Percentiles rank a stretch among this genome's conserved stretches.
These are phyloP conservation scores for Colletotrichum sp. DNA, from an alignment of 2,329 filamentous ascomycete genomes.

Conservation along the genomic window DNA sequence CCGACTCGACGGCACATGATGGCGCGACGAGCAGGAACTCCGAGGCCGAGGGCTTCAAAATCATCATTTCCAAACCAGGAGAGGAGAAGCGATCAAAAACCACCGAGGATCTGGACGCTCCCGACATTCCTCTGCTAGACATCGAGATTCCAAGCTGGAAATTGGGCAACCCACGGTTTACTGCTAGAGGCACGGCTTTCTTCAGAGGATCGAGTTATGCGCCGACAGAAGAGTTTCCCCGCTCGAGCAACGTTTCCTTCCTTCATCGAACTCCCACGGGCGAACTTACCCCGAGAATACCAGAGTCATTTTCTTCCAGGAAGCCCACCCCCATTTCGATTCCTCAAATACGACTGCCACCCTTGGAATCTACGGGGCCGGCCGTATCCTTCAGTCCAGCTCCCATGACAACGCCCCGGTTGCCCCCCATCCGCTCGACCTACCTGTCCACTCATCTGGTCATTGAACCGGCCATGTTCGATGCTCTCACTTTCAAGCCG, in stretches of 20 bases:
- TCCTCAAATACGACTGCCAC: conserved; percentile 37
- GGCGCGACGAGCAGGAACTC: conserved; percentile 54
- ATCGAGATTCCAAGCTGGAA: conserved; percentile 85
- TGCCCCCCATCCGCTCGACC: conserved; percentile 47
- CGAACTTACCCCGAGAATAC: conserved; percentile 31
- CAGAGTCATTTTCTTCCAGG: conserved; percentile 33
- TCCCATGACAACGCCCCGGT: conserved; percentile 37
- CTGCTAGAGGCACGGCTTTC: conserved; percentile 74
- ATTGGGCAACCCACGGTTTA: conserved; percentile 83
- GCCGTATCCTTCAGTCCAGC: conserved; percentile 1
- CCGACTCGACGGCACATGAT: conserved; percentile 79
- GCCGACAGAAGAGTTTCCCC: conserved; percentile 71
- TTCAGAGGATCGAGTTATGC: conserved; percentile 83
- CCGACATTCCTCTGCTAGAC: conserved; percentile 63
- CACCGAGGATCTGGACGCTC: conserved; percentile 58
- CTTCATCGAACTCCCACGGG: conserved; percentile 42
- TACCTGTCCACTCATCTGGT: conserved; percentile 55
- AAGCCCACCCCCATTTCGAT: conserved; percentile 42
- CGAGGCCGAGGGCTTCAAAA: conserved; percentile 75
- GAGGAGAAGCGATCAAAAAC: conserved; percentile 66
- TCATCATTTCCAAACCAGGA: conserved; percentile 77
- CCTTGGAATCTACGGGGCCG: conserved; percentile 25
- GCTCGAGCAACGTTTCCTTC: conserved; percentile 64
- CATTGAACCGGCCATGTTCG: conserved; percentile 81
- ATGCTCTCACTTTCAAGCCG: conserved; percentile 79